phyloP scores from a whole-genome alignment of 306 rosid species.

The Prunus mongolica region DNA sequence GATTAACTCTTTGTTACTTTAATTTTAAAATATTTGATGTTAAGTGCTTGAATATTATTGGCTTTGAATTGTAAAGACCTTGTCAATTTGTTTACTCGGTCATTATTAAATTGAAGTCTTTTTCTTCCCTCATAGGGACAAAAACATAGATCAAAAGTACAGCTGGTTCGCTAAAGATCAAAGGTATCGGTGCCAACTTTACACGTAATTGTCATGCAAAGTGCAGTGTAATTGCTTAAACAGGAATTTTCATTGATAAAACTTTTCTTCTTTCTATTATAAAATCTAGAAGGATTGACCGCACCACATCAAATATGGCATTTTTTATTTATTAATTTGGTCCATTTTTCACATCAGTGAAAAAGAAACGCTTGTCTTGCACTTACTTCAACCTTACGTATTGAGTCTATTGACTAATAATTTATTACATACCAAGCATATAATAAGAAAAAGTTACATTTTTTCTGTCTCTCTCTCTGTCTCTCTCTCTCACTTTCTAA shows the following conservation, averaged over 20 bases:
- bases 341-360: too few species aligned
- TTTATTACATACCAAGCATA: too few species aligned
- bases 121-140: neutral
- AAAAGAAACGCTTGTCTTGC: too few species aligned
- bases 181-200: neutral
- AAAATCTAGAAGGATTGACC: neutral
- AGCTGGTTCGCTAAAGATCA: neutral
- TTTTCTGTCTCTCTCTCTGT: neutral
- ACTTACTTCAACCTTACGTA: neutral
- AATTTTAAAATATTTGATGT: neutral
- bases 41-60: neutral
- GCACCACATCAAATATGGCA: too few species aligned
- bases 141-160: neutral
- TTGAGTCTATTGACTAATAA: neutral
- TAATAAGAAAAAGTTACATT: neutral
- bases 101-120: neutral
- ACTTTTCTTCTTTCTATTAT: neutral
- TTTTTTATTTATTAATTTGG: too few species aligned
- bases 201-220: neutral
- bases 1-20: too few species aligned
- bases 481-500: too few species aligned
- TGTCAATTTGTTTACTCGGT: neutral
- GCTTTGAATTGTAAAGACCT: neutral
- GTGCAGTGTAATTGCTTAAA: neutral
- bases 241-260: neutral